Percentiles rank a stretch among this genome's conserved stretches.
Evolutionary conservation across 169 alveolate genomes (phyloP).

Genomic region (Plasmodium gonderi): DNA sequence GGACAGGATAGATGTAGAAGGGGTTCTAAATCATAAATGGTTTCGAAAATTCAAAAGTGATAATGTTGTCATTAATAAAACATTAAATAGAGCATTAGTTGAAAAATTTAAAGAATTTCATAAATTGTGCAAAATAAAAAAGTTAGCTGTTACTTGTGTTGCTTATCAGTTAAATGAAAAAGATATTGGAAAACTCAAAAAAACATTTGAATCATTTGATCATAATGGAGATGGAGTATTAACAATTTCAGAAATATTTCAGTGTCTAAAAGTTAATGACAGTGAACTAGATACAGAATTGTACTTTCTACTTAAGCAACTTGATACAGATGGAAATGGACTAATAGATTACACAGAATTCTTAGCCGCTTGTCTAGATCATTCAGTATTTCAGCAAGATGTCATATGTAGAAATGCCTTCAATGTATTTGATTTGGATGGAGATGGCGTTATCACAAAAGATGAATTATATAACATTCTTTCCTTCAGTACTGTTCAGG

Average conservation of each 20-base stretch:
- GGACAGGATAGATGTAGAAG: constrained; percentile 91
- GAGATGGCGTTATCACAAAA: constrained; percentile 91
- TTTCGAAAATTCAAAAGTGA: constrained; percentile 76
- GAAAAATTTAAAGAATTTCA: constrained; percentile 90
- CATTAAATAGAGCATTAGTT: constrained; percentile 79
- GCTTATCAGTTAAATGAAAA: constrained; percentile 92
- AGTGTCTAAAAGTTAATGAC: constrained; percentile 77
- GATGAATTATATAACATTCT: constrained; percentile 82
- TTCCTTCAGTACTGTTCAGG: constrained; percentile 29
- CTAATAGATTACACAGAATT: constrained; percentile 95
- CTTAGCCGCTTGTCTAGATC: constrained; percentile 94
- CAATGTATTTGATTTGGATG: constrained; percentile 92
- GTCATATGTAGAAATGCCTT: constrained; percentile 93
- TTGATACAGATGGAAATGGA: constrained; percentile 93
- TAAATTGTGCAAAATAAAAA: constrained; percentile 90
- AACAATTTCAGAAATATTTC: constrained; percentile 79
- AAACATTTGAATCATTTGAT: constrained; percentile 92
- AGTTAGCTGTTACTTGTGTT: constrained; percentile 94
- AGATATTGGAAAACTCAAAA: constrained; percentile 91
- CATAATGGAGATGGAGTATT: constrained; percentile 94
- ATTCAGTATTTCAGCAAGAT: constrained; percentile 86
- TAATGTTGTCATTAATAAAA: constrained; percentile 55
- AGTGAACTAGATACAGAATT: constrained; percentile 81
- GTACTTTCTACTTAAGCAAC: constrained; percentile 82
- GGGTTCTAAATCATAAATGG: constrained; percentile 95